Percentiles rank a stretch among this genome's conserved stretches.
These are phyloP conservation scores for Buddleja alternifolia DNA, from an alignment of 257 asterid species.

Conservation along the genomic window DNA sequence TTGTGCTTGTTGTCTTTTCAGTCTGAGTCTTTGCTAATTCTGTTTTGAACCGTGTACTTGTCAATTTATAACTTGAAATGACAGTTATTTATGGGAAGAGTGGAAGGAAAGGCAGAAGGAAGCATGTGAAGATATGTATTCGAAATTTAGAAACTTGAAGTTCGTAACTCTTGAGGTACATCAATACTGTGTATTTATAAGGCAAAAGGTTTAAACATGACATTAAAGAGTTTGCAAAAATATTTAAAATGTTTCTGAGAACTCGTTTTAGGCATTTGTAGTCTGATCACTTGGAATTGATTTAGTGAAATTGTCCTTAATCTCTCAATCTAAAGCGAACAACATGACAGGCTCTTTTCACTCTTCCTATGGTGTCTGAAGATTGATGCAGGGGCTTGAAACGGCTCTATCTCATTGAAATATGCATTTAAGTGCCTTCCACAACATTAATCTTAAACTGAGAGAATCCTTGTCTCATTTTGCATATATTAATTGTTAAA, in stretches of 20 bases:
- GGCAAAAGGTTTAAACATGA: slow-evolving; percentile 2
- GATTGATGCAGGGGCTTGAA: background rate
- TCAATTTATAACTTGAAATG: slow-evolving; percentile 30
- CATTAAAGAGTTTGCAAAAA: background rate
- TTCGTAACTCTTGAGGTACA: slow-evolving; percentile 85
- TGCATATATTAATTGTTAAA: too few relatives aligned
- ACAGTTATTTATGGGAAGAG: slow-evolving; percentile 94
- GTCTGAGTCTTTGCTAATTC: slow-evolving; percentile 11
- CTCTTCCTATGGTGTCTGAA: background rate
- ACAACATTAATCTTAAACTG: too few relatives aligned
- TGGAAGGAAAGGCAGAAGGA: slow-evolving; percentile 88
- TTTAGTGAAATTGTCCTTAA: slow-evolving; percentile 5
- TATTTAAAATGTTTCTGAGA: background rate
- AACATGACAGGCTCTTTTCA: background rate
- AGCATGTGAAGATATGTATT: slow-evolving; percentile 55
- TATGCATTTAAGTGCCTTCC: too few relatives aligned
- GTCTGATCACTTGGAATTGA: slow-evolving; percentile 19
- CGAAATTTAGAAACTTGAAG: slow-evolving; percentile 71
- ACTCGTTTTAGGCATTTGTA: slow-evolving; percentile 22
- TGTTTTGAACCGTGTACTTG: slow-evolving; percentile 20
- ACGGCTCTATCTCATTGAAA: too few relatives aligned
- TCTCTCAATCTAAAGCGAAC: slow-evolving; percentile 3
- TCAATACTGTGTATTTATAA: background rate
- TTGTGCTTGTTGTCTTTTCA: background rate
- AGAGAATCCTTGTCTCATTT: too few relatives aligned